These are phyloP conservation scores for Houttuynia cordata DNA, from an alignment of 164 flowering plant species.

Conservation along the genomic window DNA sequence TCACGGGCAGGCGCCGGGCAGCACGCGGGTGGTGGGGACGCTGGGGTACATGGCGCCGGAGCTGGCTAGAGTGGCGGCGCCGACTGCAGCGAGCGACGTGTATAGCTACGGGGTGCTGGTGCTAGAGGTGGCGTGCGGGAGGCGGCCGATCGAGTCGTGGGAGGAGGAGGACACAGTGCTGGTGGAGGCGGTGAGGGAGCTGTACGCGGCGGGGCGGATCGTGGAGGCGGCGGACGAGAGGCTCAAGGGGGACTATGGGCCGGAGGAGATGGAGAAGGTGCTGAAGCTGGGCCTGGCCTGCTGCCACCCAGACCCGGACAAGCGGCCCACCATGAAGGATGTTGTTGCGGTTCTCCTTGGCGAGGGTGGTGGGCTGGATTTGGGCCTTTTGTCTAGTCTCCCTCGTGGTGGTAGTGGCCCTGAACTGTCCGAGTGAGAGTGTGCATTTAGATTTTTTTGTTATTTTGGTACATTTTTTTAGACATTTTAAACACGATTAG, in stretches of 20 bases:
- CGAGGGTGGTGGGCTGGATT: neutral
- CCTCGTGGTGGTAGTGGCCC: neutral
- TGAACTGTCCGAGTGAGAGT: neutral
- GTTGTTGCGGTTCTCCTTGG: neutral
- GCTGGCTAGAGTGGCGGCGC: conserved; percentile 29
- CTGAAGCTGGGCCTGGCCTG: conserved; percentile 52
- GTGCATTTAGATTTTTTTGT: too few relatives aligned
- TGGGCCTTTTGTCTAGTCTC: neutral
- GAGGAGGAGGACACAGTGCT: conserved; percentile 42
- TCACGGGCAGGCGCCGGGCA: conserved; percentile 42
- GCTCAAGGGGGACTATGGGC: conserved; percentile 31
- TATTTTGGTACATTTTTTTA: too few relatives aligned
- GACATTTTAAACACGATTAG: too few relatives aligned
- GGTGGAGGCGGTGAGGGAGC: conserved; percentile 63
- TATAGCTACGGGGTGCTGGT: conserved; percentile 75
- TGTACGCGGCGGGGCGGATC: conserved; percentile 34
- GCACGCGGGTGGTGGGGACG: conserved; percentile 74
- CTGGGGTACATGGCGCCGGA: conserved; percentile 89
- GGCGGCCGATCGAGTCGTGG: conserved; percentile 49
- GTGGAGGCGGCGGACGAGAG: conserved; percentile 49
- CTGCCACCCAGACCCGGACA: neutral
- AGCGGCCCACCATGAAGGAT: neutral
- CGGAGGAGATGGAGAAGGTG: conserved; percentile 43
- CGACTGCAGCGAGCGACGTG: conserved; percentile 64
- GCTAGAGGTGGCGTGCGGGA: conserved; percentile 67